Base-by-base conservation (phyloP, 306 rosid genomes). In the Hylodesmum podocarpum region DNA sequence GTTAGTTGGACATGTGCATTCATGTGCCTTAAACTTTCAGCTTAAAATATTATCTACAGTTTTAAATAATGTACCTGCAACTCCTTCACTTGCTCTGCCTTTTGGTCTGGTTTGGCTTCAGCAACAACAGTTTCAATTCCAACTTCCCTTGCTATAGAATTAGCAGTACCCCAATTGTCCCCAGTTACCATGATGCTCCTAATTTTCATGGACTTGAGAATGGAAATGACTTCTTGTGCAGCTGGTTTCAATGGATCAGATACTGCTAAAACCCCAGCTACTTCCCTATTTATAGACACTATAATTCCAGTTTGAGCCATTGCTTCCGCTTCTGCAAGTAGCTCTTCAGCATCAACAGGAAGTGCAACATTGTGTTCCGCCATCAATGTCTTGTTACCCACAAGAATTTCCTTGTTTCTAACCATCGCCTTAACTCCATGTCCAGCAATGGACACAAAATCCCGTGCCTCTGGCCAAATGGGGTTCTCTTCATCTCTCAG, bases 131-230 rank as follows among this genome's bases (percentile, higher is more conserved):
- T 78, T 64, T 92, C 93, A 50, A 92, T 88, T 25, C 89, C 93
- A 58, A 87, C 89, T 81, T 92, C 88, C 34, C 58, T 81, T 66
- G 89, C 96, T 64, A 92, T 88, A 49, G 97, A 88, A 58, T 89
- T 87, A 18, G 96, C 97, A 28, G 97, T 90, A 5, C 96, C 97
- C 93, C 93, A 88, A 18, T 90, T 92, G 82, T 92, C 97, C 3
- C 97, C 96, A 1, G 97, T 92, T 59, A 86, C 89, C 87, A 92
- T 70, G 62, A 92, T 84, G 78, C 93, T 85, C 84, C 46, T 76
- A 15, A 90, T 84, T 62, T 86, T 81, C 96, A 89, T 90, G 11
- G 93, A 82, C 54, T 82, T 92, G 9, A 92, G 90, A 66, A 92
- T 80, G 58, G 96, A 84, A 77, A 92, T 73, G 16, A 86, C 91